phyloP scores from a whole-genome alignment of 192 early-diverging fungal genomes.

The Neocallimastix lanati region DNA sequence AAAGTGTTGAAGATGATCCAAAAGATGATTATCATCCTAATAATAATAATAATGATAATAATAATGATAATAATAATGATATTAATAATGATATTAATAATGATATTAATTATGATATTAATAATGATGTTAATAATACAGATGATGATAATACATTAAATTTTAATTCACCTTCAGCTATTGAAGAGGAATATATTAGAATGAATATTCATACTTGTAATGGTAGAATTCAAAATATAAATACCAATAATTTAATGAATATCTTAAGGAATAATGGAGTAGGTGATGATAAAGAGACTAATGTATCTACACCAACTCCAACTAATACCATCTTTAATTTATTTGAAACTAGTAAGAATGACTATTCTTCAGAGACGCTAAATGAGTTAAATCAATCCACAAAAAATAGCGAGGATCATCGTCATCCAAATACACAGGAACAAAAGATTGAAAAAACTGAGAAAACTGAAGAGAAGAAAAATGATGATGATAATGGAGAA shows the following conservation, averaged over 20 bases:
- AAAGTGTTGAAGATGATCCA: neutral
- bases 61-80: no score
- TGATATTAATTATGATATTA: no score
- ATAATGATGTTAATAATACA: no score
- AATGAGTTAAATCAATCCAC: neutral
- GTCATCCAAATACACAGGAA: no score
- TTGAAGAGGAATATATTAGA: neutral
- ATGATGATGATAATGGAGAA: neutral
- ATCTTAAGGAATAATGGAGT: neutral
- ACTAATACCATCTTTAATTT: neutral
- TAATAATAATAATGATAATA: no score
- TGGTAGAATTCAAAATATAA: neutral
- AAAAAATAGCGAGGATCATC: neutral
- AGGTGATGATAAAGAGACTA: neutral
- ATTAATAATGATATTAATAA: no score
- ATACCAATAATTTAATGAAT: neutral
- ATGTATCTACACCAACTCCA: neutral
- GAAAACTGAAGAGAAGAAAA: neutral
- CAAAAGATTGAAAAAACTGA: no score
- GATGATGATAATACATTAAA: neutral
- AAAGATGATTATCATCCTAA: neutral
- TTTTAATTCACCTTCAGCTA: neutral
- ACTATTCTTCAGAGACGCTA: neutral
- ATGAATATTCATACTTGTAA: neutral
- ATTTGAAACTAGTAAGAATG: neutral